phyloP scores from a whole-genome alignment of 306 rosid species.

The Erythrophleum fordii region DNA sequence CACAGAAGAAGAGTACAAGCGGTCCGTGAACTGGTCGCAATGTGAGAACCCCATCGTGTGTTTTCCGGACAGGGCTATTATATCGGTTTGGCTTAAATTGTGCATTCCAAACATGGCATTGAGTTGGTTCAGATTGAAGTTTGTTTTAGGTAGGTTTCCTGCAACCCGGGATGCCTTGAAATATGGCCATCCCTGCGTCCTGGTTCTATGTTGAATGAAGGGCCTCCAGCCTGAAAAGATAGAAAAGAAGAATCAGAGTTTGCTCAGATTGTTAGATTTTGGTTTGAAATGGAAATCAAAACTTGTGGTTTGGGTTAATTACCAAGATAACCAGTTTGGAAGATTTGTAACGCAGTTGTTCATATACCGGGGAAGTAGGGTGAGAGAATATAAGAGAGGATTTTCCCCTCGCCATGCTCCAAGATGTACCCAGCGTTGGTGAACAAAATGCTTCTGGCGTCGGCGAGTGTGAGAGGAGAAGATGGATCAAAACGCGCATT shows the following conservation, averaged over 20 bases:
- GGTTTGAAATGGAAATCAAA: background rate
- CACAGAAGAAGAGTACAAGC: conserved; percentile 54
- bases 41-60: conserved; percentile 82
- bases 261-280: too few relatives aligned
- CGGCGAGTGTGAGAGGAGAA: too few relatives aligned
- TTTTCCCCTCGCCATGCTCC: too few relatives aligned
- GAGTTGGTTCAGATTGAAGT: conserved; percentile 55
- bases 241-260: background rate
- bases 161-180: conserved; percentile 64
- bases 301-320: background rate
- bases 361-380: too few relatives aligned
- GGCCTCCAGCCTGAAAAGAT: conserved; percentile 85
- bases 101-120: conserved; percentile 54
- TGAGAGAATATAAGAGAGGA: too few relatives aligned
- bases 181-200: conserved; percentile 78
- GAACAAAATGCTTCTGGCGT: too few relatives aligned
- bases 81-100: conserved; percentile 59
- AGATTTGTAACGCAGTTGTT: too few relatives aligned
- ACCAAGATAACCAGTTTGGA: too few relatives aligned
- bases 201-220: conserved; percentile 67
- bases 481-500: too few relatives aligned
- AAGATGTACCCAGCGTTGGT: too few relatives aligned
- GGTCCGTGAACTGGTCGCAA: conserved; percentile 58
- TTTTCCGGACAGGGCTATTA: conserved; percentile 86
- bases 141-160: conserved; percentile 63